These are phyloP conservation scores for Citrus reticulata DNA, from an alignment of 345 rosid genomes.

Conservation along the genomic window DNA sequence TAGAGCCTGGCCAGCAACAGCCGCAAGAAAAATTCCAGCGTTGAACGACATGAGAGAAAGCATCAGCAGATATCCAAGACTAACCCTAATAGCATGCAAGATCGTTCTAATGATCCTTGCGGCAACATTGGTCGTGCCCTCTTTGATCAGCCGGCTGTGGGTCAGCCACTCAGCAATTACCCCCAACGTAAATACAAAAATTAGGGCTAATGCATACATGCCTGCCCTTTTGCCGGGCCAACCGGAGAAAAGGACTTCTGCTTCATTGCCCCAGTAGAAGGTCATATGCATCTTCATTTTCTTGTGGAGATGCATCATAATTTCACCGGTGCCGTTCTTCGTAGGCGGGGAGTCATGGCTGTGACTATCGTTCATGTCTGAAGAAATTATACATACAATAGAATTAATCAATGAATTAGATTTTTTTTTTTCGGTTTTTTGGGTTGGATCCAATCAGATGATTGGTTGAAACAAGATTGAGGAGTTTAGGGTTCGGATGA, in stretches of 20 bases:
- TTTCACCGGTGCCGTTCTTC: neutral
- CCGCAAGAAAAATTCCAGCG: slow-evolving; percentile 35
- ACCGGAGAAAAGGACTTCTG: slow-evolving; percentile 36
- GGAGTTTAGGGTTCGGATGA: neutral
- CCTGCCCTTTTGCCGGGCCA: slow-evolving; percentile 34
- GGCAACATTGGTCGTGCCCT: neutral
- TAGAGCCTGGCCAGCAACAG: slow-evolving; percentile 37
- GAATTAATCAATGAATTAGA: neutral
- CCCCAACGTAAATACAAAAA: slow-evolving; percentile 28
- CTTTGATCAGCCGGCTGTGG: slow-evolving; percentile 21
- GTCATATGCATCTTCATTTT: slow-evolving; percentile 39
- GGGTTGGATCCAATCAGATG: neutral
- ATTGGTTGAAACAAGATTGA: too few relatives aligned
- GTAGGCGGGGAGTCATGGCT: neutral
- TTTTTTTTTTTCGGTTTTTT: neutral
- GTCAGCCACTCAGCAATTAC: slow-evolving; percentile 33
- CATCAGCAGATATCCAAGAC: slow-evolving; percentile 37
- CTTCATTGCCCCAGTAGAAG: slow-evolving; percentile 39
- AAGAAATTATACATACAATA: neutral
- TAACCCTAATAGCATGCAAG: slow-evolving; percentile 25
- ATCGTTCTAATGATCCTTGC: slow-evolving; percentile 28
- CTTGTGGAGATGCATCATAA: neutral
- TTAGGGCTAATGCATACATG: slow-evolving; percentile 35
- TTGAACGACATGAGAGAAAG: slow-evolving; percentile 50
- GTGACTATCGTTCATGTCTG: neutral